Base-by-base conservation (phyloP, 495 filamentous ascomycete genomes). In the Corynascus novoguineensis region DNA sequence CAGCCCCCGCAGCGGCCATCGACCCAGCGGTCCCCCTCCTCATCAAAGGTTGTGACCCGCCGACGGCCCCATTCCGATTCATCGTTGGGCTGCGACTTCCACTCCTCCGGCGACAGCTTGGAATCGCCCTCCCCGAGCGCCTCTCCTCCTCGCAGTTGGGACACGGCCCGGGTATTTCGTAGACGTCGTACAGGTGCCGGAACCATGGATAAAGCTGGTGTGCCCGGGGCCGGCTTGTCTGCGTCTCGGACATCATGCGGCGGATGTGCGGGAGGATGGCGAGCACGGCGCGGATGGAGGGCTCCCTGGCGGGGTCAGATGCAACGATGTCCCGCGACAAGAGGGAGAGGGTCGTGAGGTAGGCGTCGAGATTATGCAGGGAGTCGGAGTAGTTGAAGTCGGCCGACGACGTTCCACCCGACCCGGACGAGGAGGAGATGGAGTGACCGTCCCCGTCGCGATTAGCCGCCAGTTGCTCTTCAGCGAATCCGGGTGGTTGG, bases 331-430 rank as follows among this genome's bases (percentile, higher is more conserved):
- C 58, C 0, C 60, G 52, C 12, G 40, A 40, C 41, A 58, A 4
- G 29, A 25, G 21, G 40, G 31, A 15, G 7, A 71, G 62, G 24
- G 53, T 35, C 4, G 10, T 3, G 11, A 65, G 41, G 55, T 67
- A 69, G 19, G 24, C 35, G 21, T 60, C 60, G 7, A 71, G 55
- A 34, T 53, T 53, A 27, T 64, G 52, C 12, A 69, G 51, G 7
- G 53, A 60, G 15, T 71, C 64, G 15, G 58, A 44, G 44, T 67
- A 69, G 45, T 61, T 64, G 62, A 69, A 69, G 8, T 64, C 58
- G 24, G 28, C 37, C 14, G 9, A n/a, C 4, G 21, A 17, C 12
- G 38, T n/a, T 3, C n/a, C 0, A 3, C 35, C 54, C n/a, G 34
- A 21, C 22, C 6, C 4, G 12, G 32, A 21, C 34, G 45, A 28